These are phyloP conservation scores for Rhodamnia rubescens DNA, from an alignment of 345 rosid genomes.

Conservation along the genomic window DNA sequence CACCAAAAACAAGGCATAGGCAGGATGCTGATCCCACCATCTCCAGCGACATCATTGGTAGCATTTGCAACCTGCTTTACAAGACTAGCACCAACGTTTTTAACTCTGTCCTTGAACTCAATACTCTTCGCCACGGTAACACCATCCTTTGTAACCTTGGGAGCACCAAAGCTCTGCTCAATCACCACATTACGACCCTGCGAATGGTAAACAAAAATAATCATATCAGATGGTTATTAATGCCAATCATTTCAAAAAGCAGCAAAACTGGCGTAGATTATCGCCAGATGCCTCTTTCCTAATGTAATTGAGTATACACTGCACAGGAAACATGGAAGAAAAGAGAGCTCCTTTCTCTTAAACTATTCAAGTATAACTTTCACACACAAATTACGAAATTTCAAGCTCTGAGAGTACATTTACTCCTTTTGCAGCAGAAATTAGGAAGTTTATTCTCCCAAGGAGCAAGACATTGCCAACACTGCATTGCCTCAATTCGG, in stretches of 20 bases:
- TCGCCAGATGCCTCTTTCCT: no score
- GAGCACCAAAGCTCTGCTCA: constrained; percentile 95
- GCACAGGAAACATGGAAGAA: neutral
- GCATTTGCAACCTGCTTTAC: constrained; percentile 99
- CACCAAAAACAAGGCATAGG: neutral
- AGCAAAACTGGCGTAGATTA: neutral
- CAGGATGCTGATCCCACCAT: constrained; percentile 39
- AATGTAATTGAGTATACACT: neutral
- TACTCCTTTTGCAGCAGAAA: neutral
- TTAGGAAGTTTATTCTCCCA: neutral
- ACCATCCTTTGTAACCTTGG: constrained; percentile 97
- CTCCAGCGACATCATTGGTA: constrained; percentile 92
- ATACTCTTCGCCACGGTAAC: constrained; percentile 97
- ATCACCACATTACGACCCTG: constrained; percentile 94
- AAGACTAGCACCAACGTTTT: constrained; percentile 94
- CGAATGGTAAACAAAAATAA: neutral
- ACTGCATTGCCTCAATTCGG: neutral
- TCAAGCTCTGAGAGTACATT: neutral
- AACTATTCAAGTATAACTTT: neutral
- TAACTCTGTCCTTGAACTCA: constrained; percentile 81
- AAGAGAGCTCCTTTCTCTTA: neutral
- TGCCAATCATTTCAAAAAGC: neutral
- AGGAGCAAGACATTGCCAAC: neutral
- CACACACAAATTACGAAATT: neutral
- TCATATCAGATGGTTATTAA: neutral